phyloP scores from a whole-genome alignment of 495 filamentous ascomycete genomes.

The Achaetomiella virescens region DNA sequence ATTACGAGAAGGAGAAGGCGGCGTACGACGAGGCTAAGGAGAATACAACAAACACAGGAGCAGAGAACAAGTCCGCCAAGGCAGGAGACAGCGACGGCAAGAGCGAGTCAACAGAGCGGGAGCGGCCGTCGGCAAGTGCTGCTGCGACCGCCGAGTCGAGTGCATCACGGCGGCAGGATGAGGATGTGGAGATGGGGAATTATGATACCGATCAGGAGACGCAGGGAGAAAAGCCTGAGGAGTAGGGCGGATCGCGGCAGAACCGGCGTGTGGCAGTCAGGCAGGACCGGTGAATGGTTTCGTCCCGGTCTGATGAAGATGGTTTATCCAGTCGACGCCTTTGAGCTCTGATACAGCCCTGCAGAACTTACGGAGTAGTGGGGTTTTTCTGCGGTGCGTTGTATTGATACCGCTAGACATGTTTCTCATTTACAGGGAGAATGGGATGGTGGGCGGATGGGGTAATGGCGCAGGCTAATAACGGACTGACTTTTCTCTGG shows the following conservation, averaged over 20 bases:
- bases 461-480: no score
- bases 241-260: slow-evolving; percentile 7
- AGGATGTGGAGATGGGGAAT: slow-evolving; percentile 41
- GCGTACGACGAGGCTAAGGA: slow-evolving; percentile 27
- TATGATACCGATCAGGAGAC: slow-evolving; percentile 36
- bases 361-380: no score
- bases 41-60: not conserved
- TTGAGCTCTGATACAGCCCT: no score
- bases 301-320: no score
- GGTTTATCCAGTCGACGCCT: no score
- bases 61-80: slow-evolving; percentile 12
- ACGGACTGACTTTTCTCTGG: no score
- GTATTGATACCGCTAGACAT: no score
- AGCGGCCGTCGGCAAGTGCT: slow-evolving; percentile 5
- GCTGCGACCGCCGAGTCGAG: slow-evolving; percentile 16
- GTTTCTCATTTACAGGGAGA: no score
- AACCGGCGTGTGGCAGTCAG: no score
- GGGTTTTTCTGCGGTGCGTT: no score
- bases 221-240: slow-evolving; percentile 23
- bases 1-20: slow-evolving; percentile 41
- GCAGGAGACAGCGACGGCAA: slow-evolving; percentile 12
- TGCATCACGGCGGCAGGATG: slow-evolving; percentile 20
- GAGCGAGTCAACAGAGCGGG: slow-evolving; percentile 15
- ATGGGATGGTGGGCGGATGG: no score
- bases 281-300: no score